Evolutionary conservation across 2,329 filamentous ascomycete species (phyloP).

Genomic region (Neurospora crassa): DNA sequence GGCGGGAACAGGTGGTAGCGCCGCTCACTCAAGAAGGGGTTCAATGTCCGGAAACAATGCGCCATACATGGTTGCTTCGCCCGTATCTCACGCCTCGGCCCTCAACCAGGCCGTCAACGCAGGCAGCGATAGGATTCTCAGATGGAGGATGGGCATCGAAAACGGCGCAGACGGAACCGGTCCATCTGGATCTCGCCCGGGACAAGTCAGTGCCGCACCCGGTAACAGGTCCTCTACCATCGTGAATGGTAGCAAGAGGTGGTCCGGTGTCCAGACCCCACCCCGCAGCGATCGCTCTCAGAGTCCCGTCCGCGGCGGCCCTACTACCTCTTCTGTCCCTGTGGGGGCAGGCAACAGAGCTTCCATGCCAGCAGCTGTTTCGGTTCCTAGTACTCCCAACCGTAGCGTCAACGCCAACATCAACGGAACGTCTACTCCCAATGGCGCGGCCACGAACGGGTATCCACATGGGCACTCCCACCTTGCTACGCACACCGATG

Average conservation of each 20-base stretch:
- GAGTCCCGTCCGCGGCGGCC: slow-evolving; percentile 30
- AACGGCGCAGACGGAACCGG: slow-evolving; percentile 21
- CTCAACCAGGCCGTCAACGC: slow-evolving; percentile 19
- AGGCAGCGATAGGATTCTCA: slow-evolving; percentile 67
- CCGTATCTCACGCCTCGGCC: slow-evolving; percentile 23
- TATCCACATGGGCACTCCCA: background rate
- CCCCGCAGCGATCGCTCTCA: slow-evolving; percentile 43
- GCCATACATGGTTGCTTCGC: background rate
- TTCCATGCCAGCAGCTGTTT: background rate
- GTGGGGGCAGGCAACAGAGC: background rate
- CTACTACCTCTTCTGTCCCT: background rate
- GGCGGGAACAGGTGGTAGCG: slow-evolving; percentile 28
- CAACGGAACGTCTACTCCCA: background rate
- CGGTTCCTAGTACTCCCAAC: background rate
- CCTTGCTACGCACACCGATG: background rate
- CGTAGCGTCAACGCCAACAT: background rate
- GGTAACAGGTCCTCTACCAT: slow-evolving; percentile 18
- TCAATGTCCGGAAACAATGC: slow-evolving; percentile 31
- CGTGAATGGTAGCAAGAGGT: slow-evolving; percentile 8
- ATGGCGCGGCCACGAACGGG: background rate
- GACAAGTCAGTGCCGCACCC: background rate
- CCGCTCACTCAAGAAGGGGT: slow-evolving; percentile 39
- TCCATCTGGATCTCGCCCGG: background rate
- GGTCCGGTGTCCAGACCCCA: slow-evolving; percentile 22
- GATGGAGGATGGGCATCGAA: slow-evolving; percentile 67